Base-by-base conservation (phyloP, 2,329 filamentous ascomycete genomes). In the Sporothrix inflata region DNA sequence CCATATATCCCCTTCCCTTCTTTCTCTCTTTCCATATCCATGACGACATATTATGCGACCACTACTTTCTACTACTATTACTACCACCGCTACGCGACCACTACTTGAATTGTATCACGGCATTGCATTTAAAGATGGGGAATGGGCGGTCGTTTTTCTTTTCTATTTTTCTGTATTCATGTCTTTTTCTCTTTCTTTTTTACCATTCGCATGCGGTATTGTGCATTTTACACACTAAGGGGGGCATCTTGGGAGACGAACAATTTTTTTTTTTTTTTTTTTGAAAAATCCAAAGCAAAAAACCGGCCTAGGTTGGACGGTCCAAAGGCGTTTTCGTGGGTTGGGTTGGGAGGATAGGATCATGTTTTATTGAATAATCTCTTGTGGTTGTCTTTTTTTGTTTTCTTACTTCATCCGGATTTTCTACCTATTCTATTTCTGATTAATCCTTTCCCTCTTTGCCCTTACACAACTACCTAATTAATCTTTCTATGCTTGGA, bases 81-180 rank as follows among this genome's bases (percentile, higher is more conserved):
- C 27, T 4, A 34, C 19, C 16, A 34, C 49, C 63, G 19, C 27
- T 49, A 49, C 60, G 21, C 38, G 38, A 27, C 19, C 27, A 42
- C 24, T 24, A 38, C 30, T n/a, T 14, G 34, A 42, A 42, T 12
- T 21, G 60, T 65, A 65, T 65, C 7, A 27, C 60, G 63, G 63
- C 24, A 63, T 66, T 49, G 63, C 63, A 66, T 66, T 66, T 49
- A n/a, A 30, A 45, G 63, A 49, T 66, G 40, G 61, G 24, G 27
- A 11, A 66, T 30, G 21, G 63, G 63, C 24, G 63, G 63, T 6
- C 21, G 3, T 27, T 27, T 11, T 42, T 42, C n/a, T 7, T 24
- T n/a, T 60, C 45, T 21, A 27, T 34, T 19, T 19, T 47, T 27
- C 42, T 40, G 55, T 24, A 27, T 21, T 65, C 19, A 16, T 66